Evolutionary conservation across 2,329 filamentous ascomycete species (phyloP), one percentile per base, ranked within the genome.

Genomic region (Alternaria sp.): DNA sequence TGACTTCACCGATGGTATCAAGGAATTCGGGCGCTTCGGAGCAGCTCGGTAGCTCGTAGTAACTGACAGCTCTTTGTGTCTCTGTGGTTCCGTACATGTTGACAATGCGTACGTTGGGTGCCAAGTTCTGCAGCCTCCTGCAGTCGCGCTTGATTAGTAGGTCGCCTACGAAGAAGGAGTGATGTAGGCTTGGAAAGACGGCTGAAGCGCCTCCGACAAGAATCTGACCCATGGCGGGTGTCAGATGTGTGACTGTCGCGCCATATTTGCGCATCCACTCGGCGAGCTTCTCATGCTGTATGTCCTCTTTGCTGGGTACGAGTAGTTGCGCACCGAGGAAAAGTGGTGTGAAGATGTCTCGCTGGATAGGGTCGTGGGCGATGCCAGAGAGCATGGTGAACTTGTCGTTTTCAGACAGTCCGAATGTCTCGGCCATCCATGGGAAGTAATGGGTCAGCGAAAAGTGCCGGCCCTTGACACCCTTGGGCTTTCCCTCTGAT

Each of bases 221-320:
- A 65, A 98, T 96, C 72, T 97, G 93, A 59, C 94, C 94, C 94
- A 98, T 97, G 61, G 96, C 96, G 10, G 96, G 96, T 1, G 96
- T 99, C 43, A 98, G 82, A 80, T 98, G 96, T 12, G 91, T 93
- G 19, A 93, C 91, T 15, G 90, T 97, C 3, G 91, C 88, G 59
- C 86, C 82, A 74, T 91, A 87, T 56, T 90, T 87, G 56, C 86
- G 85, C 86, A 97, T 93, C 96, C 96, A 99, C 75, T 97, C 93
- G 5, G 90, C 90, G 13, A 97, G 84, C 72, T 86, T 89, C 81
- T 97, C 94, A 77, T 97, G 91, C 57, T 90, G 88, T 63, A 98
- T 98, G 70, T 93, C 89, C 66, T 97, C 93, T 61, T 87, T 87
- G 11, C 92, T 87, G 1, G 94, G 94, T 1, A 96, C 87, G 8